Conservation (phyloP, 345 rosid species). For the Linum tenue region DNA sequence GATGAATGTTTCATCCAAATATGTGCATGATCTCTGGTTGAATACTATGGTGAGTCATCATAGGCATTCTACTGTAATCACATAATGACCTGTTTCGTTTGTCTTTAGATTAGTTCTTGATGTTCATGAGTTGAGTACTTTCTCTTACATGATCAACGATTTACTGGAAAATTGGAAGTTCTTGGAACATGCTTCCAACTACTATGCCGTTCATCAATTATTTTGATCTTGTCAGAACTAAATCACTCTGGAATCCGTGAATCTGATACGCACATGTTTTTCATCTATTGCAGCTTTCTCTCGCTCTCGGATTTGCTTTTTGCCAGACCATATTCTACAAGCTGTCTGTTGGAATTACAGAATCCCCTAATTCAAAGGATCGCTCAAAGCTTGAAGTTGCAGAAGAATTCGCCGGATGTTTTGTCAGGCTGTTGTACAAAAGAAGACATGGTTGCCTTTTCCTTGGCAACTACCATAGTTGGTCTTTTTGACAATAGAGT, state of each 20-base stretch:
- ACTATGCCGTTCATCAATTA: too few species aligned
- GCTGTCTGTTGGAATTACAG: background rate
- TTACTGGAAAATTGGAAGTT: background rate
- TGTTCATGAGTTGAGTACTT: background rate
- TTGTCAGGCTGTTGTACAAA: background rate
- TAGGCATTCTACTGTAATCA: background rate
- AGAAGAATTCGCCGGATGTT: background rate
- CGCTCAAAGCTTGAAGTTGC: background rate
- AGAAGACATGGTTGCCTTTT: background rate
- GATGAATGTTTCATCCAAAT: constrained; percentile 18
- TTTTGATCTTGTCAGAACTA: too few species aligned
- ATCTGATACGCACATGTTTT: background rate
- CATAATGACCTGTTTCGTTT: background rate
- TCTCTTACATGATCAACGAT: background rate
- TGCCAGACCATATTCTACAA: too few species aligned
- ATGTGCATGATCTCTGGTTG: constrained; percentile 1
- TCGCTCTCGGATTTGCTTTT: too few species aligned
- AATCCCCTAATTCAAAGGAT: too few species aligned
- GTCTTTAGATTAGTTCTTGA: background rate
- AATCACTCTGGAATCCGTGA: too few species aligned
- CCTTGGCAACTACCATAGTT: background rate
- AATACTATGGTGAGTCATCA: constrained; percentile 8
- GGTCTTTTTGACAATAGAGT: too few species aligned
- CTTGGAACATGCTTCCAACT: too few species aligned
- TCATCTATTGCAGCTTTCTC: too few species aligned